Evolutionary conservation across 371 early-diverging fungal species (phyloP).

Genomic region (Fennellomyces sp.): DNA sequence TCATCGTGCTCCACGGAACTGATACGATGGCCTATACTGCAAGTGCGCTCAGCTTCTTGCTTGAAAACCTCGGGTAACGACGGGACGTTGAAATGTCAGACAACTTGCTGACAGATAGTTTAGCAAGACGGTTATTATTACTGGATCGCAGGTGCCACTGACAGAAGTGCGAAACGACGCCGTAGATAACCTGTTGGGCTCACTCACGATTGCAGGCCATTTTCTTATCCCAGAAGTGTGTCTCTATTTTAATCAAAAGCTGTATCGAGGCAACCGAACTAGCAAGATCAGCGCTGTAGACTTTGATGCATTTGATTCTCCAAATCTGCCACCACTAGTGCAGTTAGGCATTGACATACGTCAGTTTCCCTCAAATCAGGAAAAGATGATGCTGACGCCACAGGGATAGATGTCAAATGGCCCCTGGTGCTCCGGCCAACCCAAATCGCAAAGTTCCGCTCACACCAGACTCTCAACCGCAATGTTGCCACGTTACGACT

Average conservation of each 20-base stretch:
- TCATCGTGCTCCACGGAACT: conserved; percentile 93
- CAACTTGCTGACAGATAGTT: neutral
- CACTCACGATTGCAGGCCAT: conserved; percentile 91
- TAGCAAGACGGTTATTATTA: conserved; percentile 96
- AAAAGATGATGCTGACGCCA: too few species aligned
- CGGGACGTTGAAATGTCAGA: neutral
- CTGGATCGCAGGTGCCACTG: conserved; percentile 95
- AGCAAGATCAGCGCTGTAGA: conserved; percentile 93
- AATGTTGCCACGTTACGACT: conserved; percentile 90
- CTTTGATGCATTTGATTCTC: conserved; percentile 96
- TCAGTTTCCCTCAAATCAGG: conserved; percentile 25
- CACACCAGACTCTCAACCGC: conserved; percentile 81
- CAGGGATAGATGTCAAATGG: conserved; percentile 93
- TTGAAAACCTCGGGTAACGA: conserved; percentile 87
- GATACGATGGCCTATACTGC: conserved; percentile 97
- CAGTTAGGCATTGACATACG: conserved; percentile 93
- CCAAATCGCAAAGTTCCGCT: conserved; percentile 80
- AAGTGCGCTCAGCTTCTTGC: conserved; percentile 93
- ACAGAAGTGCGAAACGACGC: conserved; percentile 98
- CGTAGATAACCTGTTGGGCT: conserved; percentile 93
- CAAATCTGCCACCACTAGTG: conserved; percentile 89
- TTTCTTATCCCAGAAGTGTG: conserved; percentile 97
- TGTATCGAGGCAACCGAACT: conserved; percentile 95
- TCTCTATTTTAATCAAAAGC: conserved; percentile 92
- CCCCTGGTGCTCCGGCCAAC: conserved; percentile 85